These are phyloP conservation scores for Corchorus olitorius DNA, from an alignment of 345 rosid species.

Conservation along the genomic window DNA sequence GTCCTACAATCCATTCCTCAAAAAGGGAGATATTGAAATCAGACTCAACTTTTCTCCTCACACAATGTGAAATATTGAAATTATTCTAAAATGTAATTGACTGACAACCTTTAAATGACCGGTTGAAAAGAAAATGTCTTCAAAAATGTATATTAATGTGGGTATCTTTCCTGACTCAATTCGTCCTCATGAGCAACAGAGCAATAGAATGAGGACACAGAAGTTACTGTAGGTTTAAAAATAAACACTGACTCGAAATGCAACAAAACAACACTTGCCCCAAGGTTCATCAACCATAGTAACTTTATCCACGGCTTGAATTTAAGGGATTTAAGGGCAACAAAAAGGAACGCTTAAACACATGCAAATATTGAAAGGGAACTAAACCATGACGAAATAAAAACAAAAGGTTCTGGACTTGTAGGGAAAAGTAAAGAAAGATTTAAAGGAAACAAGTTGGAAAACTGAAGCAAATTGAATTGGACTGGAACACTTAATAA, in stretches of 20 bases:
- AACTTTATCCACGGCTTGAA: conserved; percentile 9
- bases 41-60: not conserved
- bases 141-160: not conserved
- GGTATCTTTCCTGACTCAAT: not conserved
- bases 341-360: conserved; percentile 7
- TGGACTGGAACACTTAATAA: conserved; percentile 38
- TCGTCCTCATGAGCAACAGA: not conserved
- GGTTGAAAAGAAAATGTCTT: not conserved
- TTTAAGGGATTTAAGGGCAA: not conserved
- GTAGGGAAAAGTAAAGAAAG: conserved; percentile 32
- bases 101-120: not conserved
- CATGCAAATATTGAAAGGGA: conserved; percentile 19
- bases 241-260: not conserved
- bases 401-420: conserved; percentile 22
- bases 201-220: not conserved
- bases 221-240: not conserved
- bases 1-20: not conserved
- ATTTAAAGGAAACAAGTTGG: conserved; percentile 34
- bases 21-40: not conserved
- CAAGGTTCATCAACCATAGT: not conserved
- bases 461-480: conserved; percentile 36
- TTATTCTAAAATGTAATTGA: too few relatives aligned
- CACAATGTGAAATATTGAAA: not conserved
- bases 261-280: conserved; percentile 11
- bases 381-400: conserved; percentile 29